Base-by-base conservation (phyloP, 495 filamentous ascomycete genomes). In the Penicillium paradoxum region DNA sequence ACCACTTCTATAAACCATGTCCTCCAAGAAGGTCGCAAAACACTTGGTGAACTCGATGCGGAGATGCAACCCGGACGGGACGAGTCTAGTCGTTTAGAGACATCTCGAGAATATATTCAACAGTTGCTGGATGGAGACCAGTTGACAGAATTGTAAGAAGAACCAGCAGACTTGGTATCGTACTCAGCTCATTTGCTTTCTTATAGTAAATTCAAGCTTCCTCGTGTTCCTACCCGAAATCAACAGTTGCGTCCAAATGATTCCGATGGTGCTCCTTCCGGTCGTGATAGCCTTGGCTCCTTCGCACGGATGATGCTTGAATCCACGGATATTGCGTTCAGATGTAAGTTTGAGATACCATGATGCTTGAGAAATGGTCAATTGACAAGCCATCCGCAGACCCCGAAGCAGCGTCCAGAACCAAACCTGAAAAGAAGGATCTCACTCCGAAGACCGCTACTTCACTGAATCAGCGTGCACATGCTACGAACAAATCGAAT, bases 121-220 rank as follows among this genome's bases (percentile, higher is more conserved):
- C 81, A 84, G 54, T 74, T 89, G 48, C 69, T 90, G 48, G 80
- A 83, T 63, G 80, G 79, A 9, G 79, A 82, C 36, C 80, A 84
- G 34, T 70, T 90, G 55, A 85, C 88, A 15, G 78, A 90, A 67
- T 88, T 84, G 87, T 91, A 76, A 70, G 85, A 58, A 11, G 29
- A 24, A 1, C 3, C 1, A 7, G 40, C 25, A 6, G 30, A 6
- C 22, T 8, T 27, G 8, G 18, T 33, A 13, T 46, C 22, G n/a
- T 17, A 25, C 41, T 51, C 29, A 17, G 34, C 39, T 58, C 30
- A 47, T 59, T 32, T 29, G 9, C 15, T 47, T 47, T 40, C 19
- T n/a, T 63, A 54, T 58, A 91, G 89, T 68, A 82, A 84, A 59
- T 91, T 91, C 72, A 90, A 89, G 64, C 69, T 69, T 30, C 75